Evolutionary conservation across 306 rosid genomes (phyloP), one percentile per base, ranked within the genome.

Genomic region (Trifolium pratense): DNA sequence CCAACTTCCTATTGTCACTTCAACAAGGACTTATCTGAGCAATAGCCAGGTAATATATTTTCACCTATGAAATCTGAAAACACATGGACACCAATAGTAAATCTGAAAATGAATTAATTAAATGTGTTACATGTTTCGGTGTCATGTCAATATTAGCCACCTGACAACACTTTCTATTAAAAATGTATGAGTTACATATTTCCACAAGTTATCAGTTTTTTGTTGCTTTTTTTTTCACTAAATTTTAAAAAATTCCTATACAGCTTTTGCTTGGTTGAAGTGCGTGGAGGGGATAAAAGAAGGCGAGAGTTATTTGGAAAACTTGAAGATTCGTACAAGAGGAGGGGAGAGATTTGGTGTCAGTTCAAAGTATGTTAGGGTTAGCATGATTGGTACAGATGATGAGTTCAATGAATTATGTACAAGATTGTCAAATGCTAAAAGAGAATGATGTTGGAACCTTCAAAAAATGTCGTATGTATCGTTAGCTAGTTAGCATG

Each of bases 201-300:
- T 17, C 0, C n/a, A 26, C 0, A 12, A 8, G 12, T 13, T 18
- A 14, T 31, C 16, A 16, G 2, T 21, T 21, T 11, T 21, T 13
- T 1, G 1, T 43, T 43, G 5, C 63, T 51, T 16, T 53, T 12
- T 17, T 9, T 2, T 71, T 14, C 29, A 62, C n/a, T 76, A 2
- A 2, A 46, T 14, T 1, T 61, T 62, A 29, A 32, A 31, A 21
- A 10, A 26, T 68, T 29, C 12, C 0, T 45, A 5, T 23, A 37
- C 82, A 93, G 97, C 74, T 70, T 93, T 82, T 80, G 87, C 89
- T 1, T 93, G 98, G 98, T 55, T 93, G 91, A 84, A 88, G 85
- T 53, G 83, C 42, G 74, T 72, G 20, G 87, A 87, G 26, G 83
- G 77, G 26, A 83, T 78, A 39, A 82, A 85, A 77, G 83, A 89